A percentile compares a stretch with the other conserved stretches of the same genome.
phyloP scores from a whole-genome alignment of 139 green algal species.

The Prasinococcaceae sp. region DNA sequence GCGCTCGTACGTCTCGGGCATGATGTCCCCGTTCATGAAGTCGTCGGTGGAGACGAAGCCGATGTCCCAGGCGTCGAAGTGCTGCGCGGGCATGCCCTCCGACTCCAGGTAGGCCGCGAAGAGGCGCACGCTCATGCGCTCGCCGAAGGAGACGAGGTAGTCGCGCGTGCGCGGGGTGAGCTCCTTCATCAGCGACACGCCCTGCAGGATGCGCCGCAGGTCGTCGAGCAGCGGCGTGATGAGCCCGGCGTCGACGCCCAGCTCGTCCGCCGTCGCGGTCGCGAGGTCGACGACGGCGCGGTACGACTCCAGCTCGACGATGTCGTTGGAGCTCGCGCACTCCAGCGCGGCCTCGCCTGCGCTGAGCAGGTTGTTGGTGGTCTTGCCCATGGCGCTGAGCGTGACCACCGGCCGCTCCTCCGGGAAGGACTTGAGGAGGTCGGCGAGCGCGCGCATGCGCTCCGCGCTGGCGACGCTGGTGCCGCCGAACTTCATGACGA shows the following conservation, averaged over 20 bases:
- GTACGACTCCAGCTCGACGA: conserved; percentile 9
- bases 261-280: conserved; percentile 16
- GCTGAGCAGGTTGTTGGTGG: conserved; percentile 88
- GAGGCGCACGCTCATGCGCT: conserved; percentile 86
- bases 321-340: conserved; percentile 4
- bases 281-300: background rate
- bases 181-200: conserved; percentile 53
- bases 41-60: conserved; percentile 83
- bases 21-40: conserved; percentile 65
- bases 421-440: conserved; percentile 78
- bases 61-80: conserved; percentile 76
- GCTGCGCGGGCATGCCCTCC: conserved; percentile 43
- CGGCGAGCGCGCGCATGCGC: conserved; percentile 80
- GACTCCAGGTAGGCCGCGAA: conserved; percentile 66
- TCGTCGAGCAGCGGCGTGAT: conserved; percentile 24
- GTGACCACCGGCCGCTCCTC: conserved; percentile 77
- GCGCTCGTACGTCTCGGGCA: conserved; percentile 25
- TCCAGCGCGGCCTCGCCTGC: conserved; percentile 49
- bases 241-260: conserved; percentile 14
- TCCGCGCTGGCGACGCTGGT: conserved; percentile 78
- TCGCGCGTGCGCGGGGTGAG: conserved; percentile 74
- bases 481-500: conserved; percentile 95
- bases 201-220: conserved; percentile 28
- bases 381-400: conserved; percentile 97
- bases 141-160: conserved; percentile 90